Evolutionary conservation across 495 filamentous ascomycete genomes (phyloP).

Genomic region (Aspergillus asperescens): DNA sequence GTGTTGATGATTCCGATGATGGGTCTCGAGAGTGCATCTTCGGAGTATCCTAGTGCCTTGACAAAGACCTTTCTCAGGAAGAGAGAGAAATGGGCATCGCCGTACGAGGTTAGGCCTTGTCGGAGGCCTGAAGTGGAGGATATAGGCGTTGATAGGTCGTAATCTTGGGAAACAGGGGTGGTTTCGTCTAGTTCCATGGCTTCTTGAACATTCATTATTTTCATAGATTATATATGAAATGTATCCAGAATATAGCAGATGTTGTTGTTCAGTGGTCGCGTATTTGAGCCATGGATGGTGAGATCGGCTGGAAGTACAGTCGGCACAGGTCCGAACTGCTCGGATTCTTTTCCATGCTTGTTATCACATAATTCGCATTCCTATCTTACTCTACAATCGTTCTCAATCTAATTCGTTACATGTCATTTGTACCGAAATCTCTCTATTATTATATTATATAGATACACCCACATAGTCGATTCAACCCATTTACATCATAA

Average conservation of each 20-base stretch:
- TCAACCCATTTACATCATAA: conserved; percentile 12
- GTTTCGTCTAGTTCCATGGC: conserved; percentile 28
- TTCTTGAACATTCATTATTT: not conserved
- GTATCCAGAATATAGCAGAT: not conserved
- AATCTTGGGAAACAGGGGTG: conserved; percentile 36
- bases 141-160: conserved; percentile 48
- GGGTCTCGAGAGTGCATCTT: conserved; percentile 59
- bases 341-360: conserved; percentile 16
- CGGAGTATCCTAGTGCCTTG: conserved; percentile 62
- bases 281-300: conserved; percentile 4
- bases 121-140: conserved; percentile 48
- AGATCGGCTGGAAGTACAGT: conserved; percentile 2
- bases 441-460: too few species aligned
- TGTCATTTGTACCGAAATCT: too few species aligned
- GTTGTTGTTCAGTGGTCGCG: not conserved
- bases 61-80: conserved; percentile 68
- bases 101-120: conserved; percentile 60
- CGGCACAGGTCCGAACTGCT: conserved; percentile 9
- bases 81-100: conserved; percentile 63
- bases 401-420: too few species aligned
- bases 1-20: conserved; percentile 66
- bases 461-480: not conserved
- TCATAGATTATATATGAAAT: not conserved
- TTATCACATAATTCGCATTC: not conserved
- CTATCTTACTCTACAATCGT: too few species aligned